Evolutionary conservation across 228 moss, liverwort and hornwort genomes (phyloP), one percentile per base, ranked within the genome.

Genomic region (Sphagnum magellanicum): DNA sequence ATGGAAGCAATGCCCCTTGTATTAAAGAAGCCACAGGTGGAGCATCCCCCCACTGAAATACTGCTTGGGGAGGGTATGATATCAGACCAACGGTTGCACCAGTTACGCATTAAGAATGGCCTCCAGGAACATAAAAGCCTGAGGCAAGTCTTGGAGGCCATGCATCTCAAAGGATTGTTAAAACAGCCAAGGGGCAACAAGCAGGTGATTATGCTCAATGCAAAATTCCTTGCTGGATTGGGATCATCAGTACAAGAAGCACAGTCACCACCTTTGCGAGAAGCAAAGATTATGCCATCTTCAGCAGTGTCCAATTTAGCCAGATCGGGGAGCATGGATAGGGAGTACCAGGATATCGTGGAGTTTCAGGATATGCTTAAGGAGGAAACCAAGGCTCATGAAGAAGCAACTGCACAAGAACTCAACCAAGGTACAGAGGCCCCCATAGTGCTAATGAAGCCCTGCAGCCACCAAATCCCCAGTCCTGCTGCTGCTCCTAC

Each of bases 1-100:
- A 87, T 87, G 76, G 87, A 87, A 87, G 87, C 83, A 49, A 87
- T 87, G 83, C 87, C 87, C 74, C 81, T 74, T 74, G 69, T 72
- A 51, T 68, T 81, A 4, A 87, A 81, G 71, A 87, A 70, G 66
- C 77, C 80, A 50, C 5, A 74, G 32, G 74, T 77, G 67, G 72
- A 66, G 51, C 74, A 74, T 50, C 52, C 66, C 68, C 66, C 69
- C 32, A 74, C 49, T 69, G 81, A 74, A 50, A 72, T 69, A 10
- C 67, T 62, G 57, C 59, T 76, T 8, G 70, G 74, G 0, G 83
- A 80, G 49, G 83, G 83, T 68, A 80, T 87, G 58, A 32, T 32
- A 32, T 32, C 32, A 32, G 55, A 55, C 55, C 8, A 55, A 12
- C 55, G 55, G 9, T 12, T 55, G 12, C 55, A 55, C 9, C 55